Conservation (phyloP, 352 stramenopile genomes). For the Blastocystis hominis region DNA sequence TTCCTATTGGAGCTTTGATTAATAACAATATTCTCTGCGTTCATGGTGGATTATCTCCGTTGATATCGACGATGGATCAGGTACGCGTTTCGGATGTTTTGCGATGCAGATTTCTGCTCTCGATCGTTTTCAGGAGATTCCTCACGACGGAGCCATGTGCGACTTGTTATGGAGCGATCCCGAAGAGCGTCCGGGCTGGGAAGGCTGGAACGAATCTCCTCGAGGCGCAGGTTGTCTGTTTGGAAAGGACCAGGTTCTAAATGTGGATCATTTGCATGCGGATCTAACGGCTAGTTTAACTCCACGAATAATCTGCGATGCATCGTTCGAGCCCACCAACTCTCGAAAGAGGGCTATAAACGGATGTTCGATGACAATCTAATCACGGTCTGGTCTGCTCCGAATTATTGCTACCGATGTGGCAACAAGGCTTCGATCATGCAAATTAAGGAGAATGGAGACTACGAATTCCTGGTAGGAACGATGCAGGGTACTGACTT, state of each 20-base stretch:
- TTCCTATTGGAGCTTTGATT: conserved; percentile 92
- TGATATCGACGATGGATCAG: conserved; percentile 75
- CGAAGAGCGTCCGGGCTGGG: conserved; percentile 91
- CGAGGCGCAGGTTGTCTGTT: conserved; percentile 95
- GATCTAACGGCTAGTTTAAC: conserved; percentile 82
- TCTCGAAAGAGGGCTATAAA: conserved; percentile 85
- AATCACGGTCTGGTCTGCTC: conserved; percentile 80
- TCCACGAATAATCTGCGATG: conserved; percentile 90
- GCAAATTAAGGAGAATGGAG: conserved; percentile 61
- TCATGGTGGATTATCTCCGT: conserved; percentile 84
- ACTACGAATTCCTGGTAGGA: conserved; percentile 52
- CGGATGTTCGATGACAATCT: conserved; percentile 80
- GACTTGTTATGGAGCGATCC: conserved; percentile 86
- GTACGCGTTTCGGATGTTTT: conserved; percentile 60
- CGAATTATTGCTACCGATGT: conserved; percentile 83
- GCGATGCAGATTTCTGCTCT: conserved; percentile 63
- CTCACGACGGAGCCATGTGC: conserved; percentile 96
- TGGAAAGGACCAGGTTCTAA: conserved; percentile 89
- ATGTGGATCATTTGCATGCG: conserved; percentile 75
- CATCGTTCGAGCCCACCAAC: conserved; percentile 91
- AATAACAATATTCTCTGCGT: conserved; percentile 98
- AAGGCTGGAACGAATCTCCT: conserved; percentile 79
- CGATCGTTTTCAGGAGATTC: conserved; percentile 92
- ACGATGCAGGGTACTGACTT: neutral
- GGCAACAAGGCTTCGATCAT: conserved; percentile 64